Evolutionary conservation across 179 eudicot genomes (phyloP).

Genomic region (Silene noctiflora): DNA sequence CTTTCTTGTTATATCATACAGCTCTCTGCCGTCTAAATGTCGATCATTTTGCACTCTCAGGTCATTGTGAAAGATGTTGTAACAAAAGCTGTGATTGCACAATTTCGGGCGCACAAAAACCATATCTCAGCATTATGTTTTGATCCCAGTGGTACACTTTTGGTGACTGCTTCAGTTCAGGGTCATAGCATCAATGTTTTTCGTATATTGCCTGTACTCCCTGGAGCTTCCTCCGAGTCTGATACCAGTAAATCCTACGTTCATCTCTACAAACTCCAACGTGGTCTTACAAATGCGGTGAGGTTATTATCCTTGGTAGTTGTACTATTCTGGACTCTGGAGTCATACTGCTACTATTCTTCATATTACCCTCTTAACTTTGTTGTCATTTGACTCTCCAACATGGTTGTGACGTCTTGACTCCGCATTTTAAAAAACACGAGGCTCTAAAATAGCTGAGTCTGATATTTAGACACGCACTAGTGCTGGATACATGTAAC

Average conservation of each 20-base stretch:
- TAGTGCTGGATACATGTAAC: too few relatives aligned
- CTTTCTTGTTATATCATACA: neutral
- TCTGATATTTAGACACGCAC: too few relatives aligned
- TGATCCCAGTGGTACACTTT: conserved; percentile 76
- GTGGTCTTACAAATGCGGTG: conserved; percentile 90
- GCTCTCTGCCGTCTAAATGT: conserved; percentile 4
- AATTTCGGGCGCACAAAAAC: conserved; percentile 83
- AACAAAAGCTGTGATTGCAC: conserved; percentile 63
- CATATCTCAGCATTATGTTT: conserved; percentile 76
- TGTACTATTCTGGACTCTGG: neutral
- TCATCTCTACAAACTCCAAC: conserved; percentile 88
- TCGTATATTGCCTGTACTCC: conserved; percentile 50
- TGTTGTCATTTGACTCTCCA: too few relatives aligned
- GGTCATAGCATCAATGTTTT: conserved; percentile 87
- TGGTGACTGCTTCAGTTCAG: conserved; percentile 84
- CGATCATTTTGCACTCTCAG: conserved; percentile 27
- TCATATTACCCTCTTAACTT: neutral
- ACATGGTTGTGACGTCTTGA: too few relatives aligned
- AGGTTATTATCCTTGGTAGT: conserved; percentile 21
- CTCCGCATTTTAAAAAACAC: neutral
- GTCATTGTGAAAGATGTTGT: conserved; percentile 76
- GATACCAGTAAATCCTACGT: conserved; percentile 46
- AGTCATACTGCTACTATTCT: neutral
- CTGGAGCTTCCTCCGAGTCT: conserved; percentile 38
- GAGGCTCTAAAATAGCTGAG: too few relatives aligned